These are phyloP conservation scores for Eurotiales sp. DNA, from an alignment of 2,329 filamentous ascomycete species.

Conservation along the genomic window DNA sequence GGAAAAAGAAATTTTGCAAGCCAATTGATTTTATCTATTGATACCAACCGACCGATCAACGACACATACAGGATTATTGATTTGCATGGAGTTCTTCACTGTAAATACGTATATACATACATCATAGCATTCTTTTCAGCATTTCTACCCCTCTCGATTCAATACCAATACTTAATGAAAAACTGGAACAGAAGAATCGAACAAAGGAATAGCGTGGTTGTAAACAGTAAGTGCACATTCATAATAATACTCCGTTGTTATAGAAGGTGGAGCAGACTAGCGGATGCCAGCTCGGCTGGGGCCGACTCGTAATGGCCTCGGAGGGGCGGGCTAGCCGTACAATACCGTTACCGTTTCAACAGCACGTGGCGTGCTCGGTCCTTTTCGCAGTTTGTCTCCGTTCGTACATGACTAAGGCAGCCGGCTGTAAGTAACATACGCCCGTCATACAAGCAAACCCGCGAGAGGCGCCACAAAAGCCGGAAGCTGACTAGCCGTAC, in stretches of 20 bases:
- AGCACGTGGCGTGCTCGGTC: background rate
- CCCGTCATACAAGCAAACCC: background rate
- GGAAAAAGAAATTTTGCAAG: background rate
- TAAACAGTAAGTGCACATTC: no score
- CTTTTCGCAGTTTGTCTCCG: background rate
- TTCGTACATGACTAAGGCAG: no score
- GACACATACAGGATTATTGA: no score
- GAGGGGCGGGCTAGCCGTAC: background rate
- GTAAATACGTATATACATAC: no score
- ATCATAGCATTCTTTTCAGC: background rate
- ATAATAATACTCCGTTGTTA: background rate
- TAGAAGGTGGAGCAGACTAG: background rate
- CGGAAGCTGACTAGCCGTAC: background rate
- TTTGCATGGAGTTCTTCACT: no score
- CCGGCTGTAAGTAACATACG: background rate
- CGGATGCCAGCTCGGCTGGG: slow-evolving; percentile 3
- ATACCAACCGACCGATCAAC: no score
- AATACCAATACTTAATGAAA: background rate
- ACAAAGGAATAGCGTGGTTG: no score
- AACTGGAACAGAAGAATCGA: background rate
- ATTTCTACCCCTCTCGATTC: background rate
- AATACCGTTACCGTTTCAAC: background rate
- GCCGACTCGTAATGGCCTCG: background rate
- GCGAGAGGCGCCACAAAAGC: background rate
- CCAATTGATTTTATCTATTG: no score